Evolutionary conservation across 2,329 filamentous ascomycete genomes (phyloP).

Genomic region (Claviceps capensis): DNA sequence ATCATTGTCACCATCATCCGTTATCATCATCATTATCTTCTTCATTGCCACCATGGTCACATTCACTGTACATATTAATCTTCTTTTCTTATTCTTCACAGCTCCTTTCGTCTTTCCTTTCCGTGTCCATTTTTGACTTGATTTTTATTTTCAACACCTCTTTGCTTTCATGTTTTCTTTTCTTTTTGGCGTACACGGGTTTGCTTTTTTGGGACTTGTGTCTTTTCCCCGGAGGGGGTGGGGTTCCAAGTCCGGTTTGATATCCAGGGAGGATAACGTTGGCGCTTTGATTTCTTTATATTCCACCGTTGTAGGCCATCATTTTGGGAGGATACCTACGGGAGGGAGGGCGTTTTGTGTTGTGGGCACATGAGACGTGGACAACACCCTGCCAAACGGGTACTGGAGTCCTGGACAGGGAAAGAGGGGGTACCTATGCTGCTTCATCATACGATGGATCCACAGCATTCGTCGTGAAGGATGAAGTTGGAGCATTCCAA

Average conservation of each 20-base stretch:
- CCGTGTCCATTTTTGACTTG: background rate
- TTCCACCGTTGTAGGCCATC: background rate
- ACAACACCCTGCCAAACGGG: no score
- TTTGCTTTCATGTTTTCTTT: no score
- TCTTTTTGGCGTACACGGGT: background rate
- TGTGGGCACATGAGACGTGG: background rate
- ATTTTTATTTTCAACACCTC: no score
- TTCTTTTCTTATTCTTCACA: background rate
- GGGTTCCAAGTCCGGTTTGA: constrained; percentile 3
- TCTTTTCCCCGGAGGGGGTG: background rate
- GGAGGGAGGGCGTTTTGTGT: background rate
- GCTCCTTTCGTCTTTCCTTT: background rate
- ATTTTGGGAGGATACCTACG: no score
- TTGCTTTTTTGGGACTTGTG: background rate
- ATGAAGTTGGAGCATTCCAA: no score
- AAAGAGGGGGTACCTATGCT: no score
- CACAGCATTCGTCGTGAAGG: no score
- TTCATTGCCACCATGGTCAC: background rate
- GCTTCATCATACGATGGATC: no score
- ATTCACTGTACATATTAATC: background rate
- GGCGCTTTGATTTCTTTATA: background rate
- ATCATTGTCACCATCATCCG: background rate
- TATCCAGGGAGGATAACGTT: constrained; percentile 3
- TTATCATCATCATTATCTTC: background rate
- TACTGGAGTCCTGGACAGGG: no score